A percentile compares a stretch with the other conserved stretches of the same genome.
These are phyloP conservation scores for Mayamaea pseudoterrestris DNA, from an alignment of 108 stramenopile species.

Conservation along the genomic window DNA sequence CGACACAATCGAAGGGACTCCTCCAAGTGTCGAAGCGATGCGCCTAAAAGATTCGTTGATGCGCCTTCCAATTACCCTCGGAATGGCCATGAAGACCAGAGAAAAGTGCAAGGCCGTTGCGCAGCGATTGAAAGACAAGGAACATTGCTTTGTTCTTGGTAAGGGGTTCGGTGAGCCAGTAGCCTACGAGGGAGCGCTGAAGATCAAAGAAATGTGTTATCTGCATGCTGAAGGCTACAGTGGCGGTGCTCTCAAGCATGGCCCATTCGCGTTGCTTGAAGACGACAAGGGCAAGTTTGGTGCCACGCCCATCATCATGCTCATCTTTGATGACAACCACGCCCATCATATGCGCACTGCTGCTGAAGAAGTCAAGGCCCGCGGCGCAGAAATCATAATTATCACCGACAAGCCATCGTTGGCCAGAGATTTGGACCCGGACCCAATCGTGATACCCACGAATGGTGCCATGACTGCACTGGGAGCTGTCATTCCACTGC, in stretches of 20 bases:
- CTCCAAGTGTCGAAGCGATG: slow-evolving; percentile 29
- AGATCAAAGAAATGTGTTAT: slow-evolving; percentile 99
- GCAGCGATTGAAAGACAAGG: slow-evolving; percentile 69
- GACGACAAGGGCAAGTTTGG: slow-evolving; percentile 81
- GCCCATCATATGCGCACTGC: slow-evolving; percentile 91
- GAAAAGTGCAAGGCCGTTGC: slow-evolving; percentile 81
- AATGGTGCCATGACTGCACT: slow-evolving; percentile 96
- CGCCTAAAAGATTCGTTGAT: slow-evolving; percentile 83
- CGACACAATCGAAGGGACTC: slow-evolving; percentile 52
- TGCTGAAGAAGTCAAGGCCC: slow-evolving; percentile 92
- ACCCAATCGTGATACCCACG: slow-evolving; percentile 90
- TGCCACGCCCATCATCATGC: slow-evolving; percentile 96
- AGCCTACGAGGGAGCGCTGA: slow-evolving; percentile 93
- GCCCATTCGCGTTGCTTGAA: slow-evolving; percentile 95
- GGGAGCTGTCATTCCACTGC: slow-evolving; percentile 88
- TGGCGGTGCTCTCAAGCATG: slow-evolving; percentile 99
- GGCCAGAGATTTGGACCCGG: slow-evolving; percentile 73
- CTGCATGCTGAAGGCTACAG: slow-evolving; percentile 98
- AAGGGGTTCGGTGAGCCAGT: slow-evolving; percentile 95
- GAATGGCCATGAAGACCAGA: slow-evolving; percentile 89
- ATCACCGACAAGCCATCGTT: slow-evolving; percentile 85
- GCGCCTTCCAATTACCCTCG: slow-evolving; percentile 94
- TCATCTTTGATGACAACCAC: slow-evolving; percentile 96
- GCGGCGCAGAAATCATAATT: slow-evolving; percentile 93
- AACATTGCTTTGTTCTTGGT: slow-evolving; percentile 93